Conservation (phyloP, 768 basidiomycete species). For the Agaricus blazei region DNA sequence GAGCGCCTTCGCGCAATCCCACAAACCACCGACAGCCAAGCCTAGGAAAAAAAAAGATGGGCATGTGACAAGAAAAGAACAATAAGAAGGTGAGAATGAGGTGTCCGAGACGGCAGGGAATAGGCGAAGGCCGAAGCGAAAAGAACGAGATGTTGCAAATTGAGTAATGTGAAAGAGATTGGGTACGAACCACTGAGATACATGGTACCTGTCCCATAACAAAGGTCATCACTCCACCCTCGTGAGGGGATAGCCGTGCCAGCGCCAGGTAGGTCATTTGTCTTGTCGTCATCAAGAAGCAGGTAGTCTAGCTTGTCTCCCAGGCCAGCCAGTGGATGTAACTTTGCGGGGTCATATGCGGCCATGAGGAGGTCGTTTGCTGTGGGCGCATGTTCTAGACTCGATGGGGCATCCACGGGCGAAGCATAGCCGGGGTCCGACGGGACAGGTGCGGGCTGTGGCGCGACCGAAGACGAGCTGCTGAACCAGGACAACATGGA, state of each 20-base stretch:
- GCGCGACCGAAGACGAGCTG: slow-evolving; percentile 17
- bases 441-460: slow-evolving; percentile 30
- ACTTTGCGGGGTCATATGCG: slow-evolving; percentile 84
- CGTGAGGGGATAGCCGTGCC: slow-evolving; percentile 88
- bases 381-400: slow-evolving; percentile 59
- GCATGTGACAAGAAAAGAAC: slow-evolving; percentile 76
- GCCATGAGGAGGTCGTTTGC: slow-evolving; percentile 85
- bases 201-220: slow-evolving; percentile 98
- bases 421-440: slow-evolving; percentile 45
- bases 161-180: slow-evolving; percentile 60
- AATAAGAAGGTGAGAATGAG: slow-evolving; percentile 72
- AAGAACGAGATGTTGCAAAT: slow-evolving; percentile 41
- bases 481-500: slow-evolving; percentile 22
- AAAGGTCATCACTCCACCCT: slow-evolving; percentile 99
- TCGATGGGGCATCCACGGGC: slow-evolving; percentile 28
- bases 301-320: slow-evolving; percentile 95
- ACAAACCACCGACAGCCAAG: slow-evolving; percentile 88
- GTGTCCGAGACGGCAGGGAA: slow-evolving; percentile 43
- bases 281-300: slow-evolving; percentile 94
- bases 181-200: slow-evolving; percentile 87
- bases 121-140: slow-evolving; percentile 47
- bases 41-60: slow-evolving; percentile 66
- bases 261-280: slow-evolving; percentile 83
- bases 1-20: slow-evolving; percentile 93
- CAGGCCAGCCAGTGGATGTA: slow-evolving; percentile 91